Conservation (phyloP, 2,329 filamentous ascomycete species). For the Scedosporium boydii region DNA sequence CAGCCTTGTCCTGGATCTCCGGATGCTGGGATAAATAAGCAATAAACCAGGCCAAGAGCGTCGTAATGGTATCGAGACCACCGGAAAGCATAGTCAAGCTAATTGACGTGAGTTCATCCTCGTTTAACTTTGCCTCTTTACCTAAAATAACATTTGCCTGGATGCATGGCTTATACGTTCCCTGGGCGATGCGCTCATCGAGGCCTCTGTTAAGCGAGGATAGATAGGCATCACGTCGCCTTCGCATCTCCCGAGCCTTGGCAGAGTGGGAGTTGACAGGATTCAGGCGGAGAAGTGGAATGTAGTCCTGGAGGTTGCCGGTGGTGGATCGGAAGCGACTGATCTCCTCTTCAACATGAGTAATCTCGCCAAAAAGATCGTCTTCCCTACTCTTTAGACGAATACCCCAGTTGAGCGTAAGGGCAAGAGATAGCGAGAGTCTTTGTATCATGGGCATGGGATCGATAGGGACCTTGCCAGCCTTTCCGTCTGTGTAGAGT, state of each 20-base stretch:
- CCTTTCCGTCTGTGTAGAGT: conserved; percentile 46
- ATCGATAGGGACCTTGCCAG: conserved; percentile 24
- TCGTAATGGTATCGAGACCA: conserved; percentile 58
- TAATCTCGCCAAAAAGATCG: conserved; percentile 52
- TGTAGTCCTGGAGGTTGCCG: conserved; percentile 52
- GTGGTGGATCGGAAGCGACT: conserved; percentile 50
- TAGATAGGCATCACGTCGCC: conserved; percentile 51
- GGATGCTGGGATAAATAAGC: conserved; percentile 48
- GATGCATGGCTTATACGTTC: conserved; percentile 54
- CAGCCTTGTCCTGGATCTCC: conserved; percentile 53
- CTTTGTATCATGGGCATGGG: too few relatives aligned
- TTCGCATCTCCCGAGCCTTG: conserved; percentile 50
- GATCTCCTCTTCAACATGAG: conserved; percentile 52
- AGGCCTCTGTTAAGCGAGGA: conserved; percentile 46
- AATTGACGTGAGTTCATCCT: conserved; percentile 54
- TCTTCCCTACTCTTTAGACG: conserved; percentile 49
- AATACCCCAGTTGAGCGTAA: conserved; percentile 53
- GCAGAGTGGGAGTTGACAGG: conserved; percentile 50
- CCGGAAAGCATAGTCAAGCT: conserved; percentile 60
- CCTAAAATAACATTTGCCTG: conserved; percentile 58
- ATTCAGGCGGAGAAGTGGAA: conserved; percentile 48
- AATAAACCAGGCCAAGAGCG: conserved; percentile 55
- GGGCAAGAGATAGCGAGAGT: conserved; percentile 34
- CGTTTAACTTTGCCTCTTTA: conserved; percentile 51
- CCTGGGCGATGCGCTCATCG: conserved; percentile 50